Evolutionary conservation across 2,329 filamentous ascomycete species (phyloP), one percentile per base, ranked within the genome.

Genomic region (Pseudopithomyces chartarum): DNA sequence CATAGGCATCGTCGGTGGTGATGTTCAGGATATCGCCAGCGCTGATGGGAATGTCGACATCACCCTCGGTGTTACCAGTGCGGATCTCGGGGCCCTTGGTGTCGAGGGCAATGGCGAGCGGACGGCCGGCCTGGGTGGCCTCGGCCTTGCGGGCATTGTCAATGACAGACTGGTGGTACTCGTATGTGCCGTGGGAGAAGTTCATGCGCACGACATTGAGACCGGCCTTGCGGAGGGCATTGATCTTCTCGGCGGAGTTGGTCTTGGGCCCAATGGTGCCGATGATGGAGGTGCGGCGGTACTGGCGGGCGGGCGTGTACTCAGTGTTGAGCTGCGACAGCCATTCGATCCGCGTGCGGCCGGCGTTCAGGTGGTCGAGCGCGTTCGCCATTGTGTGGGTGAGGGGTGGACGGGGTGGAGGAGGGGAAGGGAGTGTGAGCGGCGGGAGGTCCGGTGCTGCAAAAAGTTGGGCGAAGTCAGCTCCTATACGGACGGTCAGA

Each of bases 201-300:
- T 99, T 99, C 95, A 99, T 99, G 82, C 95, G 94, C 69, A 98
- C 95, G 68, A 99, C 92, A 81, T 98, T 98, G 73, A 98, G 89
- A 80, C 95, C 95, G 65, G 89, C 90, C 75, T 85, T 86, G 78
- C 94, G 91, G 72, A 99, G 90, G 78, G 88, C 86, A 82, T 98
- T 98, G 83, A 99, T 96, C 80, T 92, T 93, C 83, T 97, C 91
- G 56, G 93, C 89, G 36, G 92, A 96, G 85, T 99, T 99, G 71
- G 95, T 99, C 89, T 98, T 99, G 76, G 95, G 95, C 62, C 95
- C 95, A 77, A 99, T 98, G 71, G 95, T 98, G 84, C 94, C 92
- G 81, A 99, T 97, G 83, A 99, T 99, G 75, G 93, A 97, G 62
- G 94, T 97, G 69, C 95, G 90, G 74, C 95, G 92, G 81, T 95